phyloP scores from a whole-genome alignment of 306 rosid species.

The Oxytropis ochrocephala region DNA sequence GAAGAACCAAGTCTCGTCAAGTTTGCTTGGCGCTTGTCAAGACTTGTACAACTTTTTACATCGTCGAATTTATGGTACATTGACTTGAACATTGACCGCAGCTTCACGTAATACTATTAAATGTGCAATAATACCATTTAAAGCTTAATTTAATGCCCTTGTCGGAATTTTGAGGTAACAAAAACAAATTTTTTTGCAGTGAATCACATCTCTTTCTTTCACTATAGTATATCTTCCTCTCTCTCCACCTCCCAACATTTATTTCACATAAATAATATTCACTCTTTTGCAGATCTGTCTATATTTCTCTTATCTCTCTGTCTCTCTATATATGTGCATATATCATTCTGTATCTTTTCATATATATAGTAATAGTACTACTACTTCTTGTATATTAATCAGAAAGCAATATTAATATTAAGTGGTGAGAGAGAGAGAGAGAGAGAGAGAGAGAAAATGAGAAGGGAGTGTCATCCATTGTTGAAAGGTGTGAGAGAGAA shows the following conservation, averaged over 20 bases:
- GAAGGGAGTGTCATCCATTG: slow-evolving; percentile 53
- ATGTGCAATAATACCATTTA: too few relatives aligned
- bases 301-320: not conserved
- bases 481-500: slow-evolving; percentile 49
- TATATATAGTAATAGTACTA: not conserved
- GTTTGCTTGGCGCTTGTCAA: too few relatives aligned
- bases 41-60: too few relatives aligned
- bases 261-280: not conserved
- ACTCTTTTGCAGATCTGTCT: not conserved
- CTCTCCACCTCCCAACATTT: not conserved
- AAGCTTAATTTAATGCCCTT: too few relatives aligned
- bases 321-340: not conserved
- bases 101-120: too few relatives aligned
- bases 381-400: not conserved
- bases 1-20: too few relatives aligned
- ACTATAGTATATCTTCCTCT: not conserved
- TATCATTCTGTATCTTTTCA: not conserved
- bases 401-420: not conserved
- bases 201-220: not conserved
- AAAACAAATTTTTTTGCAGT: too few relatives aligned
- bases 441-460: too few relatives aligned
- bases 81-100: too few relatives aligned
- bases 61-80: too few relatives aligned
- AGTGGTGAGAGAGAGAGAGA: not conserved
- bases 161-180: too few relatives aligned